Evolutionary conservation across 1,139 yeast genomes (phyloP).

Genomic region (Candida pseudoviswanathii): DNA sequence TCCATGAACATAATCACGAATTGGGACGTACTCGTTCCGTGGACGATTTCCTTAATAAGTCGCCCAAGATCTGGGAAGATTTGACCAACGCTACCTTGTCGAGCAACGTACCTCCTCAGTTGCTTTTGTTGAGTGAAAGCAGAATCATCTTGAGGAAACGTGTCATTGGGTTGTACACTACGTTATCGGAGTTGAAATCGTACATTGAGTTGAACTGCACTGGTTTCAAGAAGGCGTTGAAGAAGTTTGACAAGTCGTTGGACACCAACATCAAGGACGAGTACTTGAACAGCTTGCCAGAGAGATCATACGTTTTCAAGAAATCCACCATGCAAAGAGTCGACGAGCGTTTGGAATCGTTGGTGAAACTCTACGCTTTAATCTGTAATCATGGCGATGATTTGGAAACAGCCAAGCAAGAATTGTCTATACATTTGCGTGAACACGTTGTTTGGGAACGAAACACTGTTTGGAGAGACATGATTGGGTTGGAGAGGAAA

Average conservation of each 20-base stretch:
- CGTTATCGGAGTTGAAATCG: conserved; percentile 65
- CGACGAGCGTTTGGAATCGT: conserved; percentile 41
- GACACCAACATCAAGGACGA: conserved; percentile 42
- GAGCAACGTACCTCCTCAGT: conserved; percentile 40
- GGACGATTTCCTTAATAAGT: conserved; percentile 40
- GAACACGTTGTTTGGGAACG: conserved; percentile 80
- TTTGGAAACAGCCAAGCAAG: conserved; percentile 45
- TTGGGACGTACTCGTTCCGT: conserved; percentile 34
- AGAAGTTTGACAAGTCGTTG: conserved; percentile 69
- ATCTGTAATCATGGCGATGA: conserved; percentile 46
- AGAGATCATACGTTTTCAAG: conserved; percentile 36
- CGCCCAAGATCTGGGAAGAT: conserved; percentile 38
- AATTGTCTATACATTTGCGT: conserved; percentile 61
- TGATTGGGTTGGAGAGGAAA: conserved; percentile 84
- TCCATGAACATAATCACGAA: conserved; percentile 8
- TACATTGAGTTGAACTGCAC: conserved; percentile 67
- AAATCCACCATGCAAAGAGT: conserved; percentile 45
- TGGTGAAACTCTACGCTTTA: conserved; percentile 41
- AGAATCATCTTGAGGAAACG: conserved; percentile 58
- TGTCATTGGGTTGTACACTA: conserved; percentile 57
- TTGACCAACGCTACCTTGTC: conserved; percentile 22
- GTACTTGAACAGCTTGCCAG: conserved; percentile 36
- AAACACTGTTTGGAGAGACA: conserved; percentile 74
- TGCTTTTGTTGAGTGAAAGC: conserved; percentile 41
- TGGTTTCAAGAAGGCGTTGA: conserved; percentile 68